Conservation (phyloP, 495 filamentous ascomycete species). For the Hypoxylon cercidicola region DNA sequence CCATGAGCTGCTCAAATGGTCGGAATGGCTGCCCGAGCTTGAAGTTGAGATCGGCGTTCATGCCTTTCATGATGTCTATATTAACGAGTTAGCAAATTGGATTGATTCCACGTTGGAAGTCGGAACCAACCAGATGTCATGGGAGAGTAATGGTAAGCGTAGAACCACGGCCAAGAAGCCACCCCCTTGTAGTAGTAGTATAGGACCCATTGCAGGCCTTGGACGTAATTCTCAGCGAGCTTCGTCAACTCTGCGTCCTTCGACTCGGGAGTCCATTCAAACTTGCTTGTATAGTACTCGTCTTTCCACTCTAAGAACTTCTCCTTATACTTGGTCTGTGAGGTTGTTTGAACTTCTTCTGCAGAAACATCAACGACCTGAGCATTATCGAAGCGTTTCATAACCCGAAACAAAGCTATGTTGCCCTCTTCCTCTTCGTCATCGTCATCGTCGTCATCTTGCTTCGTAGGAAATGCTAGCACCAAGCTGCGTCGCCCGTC, state of each 20-base stretch:
- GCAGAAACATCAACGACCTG: conserved; percentile 81
- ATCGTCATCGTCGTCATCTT: conserved; percentile 61
- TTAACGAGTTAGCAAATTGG: conserved; percentile 19
- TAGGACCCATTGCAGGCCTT: conserved; percentile 97
- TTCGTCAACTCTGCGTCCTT: conserved; percentile 83
- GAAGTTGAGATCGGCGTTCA: conserved; percentile 91
- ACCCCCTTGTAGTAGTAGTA: conserved; percentile 98
- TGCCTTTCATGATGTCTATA: conserved; percentile 85
- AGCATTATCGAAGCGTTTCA: conserved; percentile 90
- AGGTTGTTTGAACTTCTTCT: conserved; percentile 78
- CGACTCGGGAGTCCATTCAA: conserved; percentile 82
- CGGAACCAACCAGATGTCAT: conserved; percentile 83
- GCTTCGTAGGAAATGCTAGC: conserved; percentile 71
- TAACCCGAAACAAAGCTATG: conserved; percentile 81
- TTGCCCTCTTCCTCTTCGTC: conserved; percentile 89
- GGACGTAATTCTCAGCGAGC: conserved; percentile 94
- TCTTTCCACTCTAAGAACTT: conserved; percentile 94
- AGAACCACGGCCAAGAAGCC: conserved; percentile 99
- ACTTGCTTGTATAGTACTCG: conserved; percentile 89
- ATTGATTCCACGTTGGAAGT: not conserved
- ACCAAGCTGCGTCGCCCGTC: conserved; percentile 82
- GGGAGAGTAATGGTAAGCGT: conserved; percentile 94
- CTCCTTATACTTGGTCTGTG: conserved; percentile 83
- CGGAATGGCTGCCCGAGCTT: conserved; percentile 91
- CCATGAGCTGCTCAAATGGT: conserved; percentile 98